These are phyloP conservation scores for Primulina tabacum DNA, from an alignment of 257 asterid species.

Conservation along the genomic window DNA sequence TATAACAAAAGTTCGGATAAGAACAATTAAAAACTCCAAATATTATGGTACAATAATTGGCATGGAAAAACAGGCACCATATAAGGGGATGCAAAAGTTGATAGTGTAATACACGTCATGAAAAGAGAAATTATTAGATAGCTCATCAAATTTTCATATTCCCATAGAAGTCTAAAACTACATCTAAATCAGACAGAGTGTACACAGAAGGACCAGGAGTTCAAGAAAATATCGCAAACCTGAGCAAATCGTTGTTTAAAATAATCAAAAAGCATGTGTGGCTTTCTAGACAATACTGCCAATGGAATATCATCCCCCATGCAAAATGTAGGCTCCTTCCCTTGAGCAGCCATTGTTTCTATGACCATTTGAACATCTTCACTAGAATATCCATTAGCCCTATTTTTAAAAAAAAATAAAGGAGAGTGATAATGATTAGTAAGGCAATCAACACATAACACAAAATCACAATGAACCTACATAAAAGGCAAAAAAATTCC, in stretches of 20 bases:
- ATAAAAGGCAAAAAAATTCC: background rate
- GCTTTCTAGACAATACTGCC: slow-evolving; percentile 80
- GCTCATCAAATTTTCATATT: background rate
- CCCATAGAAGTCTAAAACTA: background rate
- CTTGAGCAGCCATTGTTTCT: slow-evolving; percentile 98
- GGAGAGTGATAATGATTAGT: slow-evolving; percentile 14
- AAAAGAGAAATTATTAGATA: background rate
- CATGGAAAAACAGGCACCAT: background rate
- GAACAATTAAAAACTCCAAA: slow-evolving; percentile 9
- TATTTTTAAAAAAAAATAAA: slow-evolving; percentile 29
- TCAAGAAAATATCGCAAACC: slow-evolving; percentile 42
- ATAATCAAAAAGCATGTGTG: slow-evolving; percentile 92
- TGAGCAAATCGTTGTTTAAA: slow-evolving; percentile 99
- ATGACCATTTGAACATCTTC: slow-evolving; percentile 99
- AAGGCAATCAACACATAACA: slow-evolving; percentile 1
- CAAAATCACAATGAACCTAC: slow-evolving; percentile 8
- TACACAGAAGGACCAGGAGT: slow-evolving; percentile 1
- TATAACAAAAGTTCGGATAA: background rate
- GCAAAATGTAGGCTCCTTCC: slow-evolving; percentile 99
- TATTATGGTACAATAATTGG: background rate
- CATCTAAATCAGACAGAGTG: background rate
- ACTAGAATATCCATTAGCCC: slow-evolving; percentile 96
- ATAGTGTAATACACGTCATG: background rate
- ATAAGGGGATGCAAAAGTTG: slow-evolving; percentile 4
- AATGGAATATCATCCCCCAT: slow-evolving; percentile 99